Conservation (phyloP, 2,329 filamentous ascomycete species). For the Juglanconis juglandina region DNA sequence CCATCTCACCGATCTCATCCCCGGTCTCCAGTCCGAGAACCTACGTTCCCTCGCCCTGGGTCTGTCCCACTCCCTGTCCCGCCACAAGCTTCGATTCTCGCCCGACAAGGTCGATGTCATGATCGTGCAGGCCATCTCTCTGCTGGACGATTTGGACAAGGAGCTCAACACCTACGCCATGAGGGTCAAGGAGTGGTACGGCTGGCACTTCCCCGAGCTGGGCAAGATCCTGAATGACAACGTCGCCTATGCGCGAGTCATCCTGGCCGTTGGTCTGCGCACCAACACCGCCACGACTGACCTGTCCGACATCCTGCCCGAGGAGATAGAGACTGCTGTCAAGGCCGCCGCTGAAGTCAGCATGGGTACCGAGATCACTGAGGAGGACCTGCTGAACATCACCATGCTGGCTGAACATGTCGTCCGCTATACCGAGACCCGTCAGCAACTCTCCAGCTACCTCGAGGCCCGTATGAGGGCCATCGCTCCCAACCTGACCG, state of each 20-base stretch:
- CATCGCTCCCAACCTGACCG: conserved; percentile 92
- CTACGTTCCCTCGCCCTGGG: conserved; percentile 93
- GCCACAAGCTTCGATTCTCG: conserved; percentile 98
- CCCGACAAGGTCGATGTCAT: conserved; percentile 98
- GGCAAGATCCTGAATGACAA: conserved; percentile 97
- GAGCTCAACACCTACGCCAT: conserved; percentile 98
- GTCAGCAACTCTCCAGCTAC: conserved; percentile 82
- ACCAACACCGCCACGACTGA: conserved; percentile 73
- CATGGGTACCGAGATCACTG: conserved; percentile 96
- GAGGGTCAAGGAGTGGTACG: conserved; percentile 99
- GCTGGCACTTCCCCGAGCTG: conserved; percentile 99
- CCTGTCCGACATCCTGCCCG: conserved; percentile 85
- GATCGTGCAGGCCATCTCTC: conserved; percentile 95
- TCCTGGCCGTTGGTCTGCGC: conserved; percentile 85
- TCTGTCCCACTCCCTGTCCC: conserved; percentile 92
- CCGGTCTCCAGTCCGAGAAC: conserved; percentile 78
- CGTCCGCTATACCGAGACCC: conserved; percentile 86
- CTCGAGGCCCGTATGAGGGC: conserved; percentile 91
- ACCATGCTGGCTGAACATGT: conserved; percentile 89
- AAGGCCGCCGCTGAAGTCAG: conserved; percentile 94
- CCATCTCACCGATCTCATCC: conserved; percentile 85
- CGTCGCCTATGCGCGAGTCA: conserved; percentile 84
- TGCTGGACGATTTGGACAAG: conserved; percentile 96
- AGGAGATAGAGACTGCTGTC: conserved; percentile 87
- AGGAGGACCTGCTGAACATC: conserved; percentile 91